Base-by-base conservation (phyloP, 106 monocot genomes). In the Dendrobium chrysotoxum region DNA sequence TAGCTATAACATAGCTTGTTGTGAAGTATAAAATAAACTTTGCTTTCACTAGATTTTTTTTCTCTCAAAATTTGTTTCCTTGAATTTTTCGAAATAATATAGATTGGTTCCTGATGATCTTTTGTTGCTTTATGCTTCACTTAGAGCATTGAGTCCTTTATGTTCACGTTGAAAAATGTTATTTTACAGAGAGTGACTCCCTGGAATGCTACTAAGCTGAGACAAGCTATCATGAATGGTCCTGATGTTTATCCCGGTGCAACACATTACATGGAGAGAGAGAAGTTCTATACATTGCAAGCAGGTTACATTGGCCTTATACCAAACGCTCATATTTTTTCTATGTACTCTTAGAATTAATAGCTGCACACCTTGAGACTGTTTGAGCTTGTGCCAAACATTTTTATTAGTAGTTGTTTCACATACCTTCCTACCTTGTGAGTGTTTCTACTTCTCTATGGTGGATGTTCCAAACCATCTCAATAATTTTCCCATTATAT, bases 171-270 rank as follows among this genome's bases (percentile, higher is more conserved):
- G 8, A 47, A 65, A 75, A 78, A 70, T 80, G 7, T 71, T 16
- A n/a, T 87, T 74, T n/a, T 84, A 61, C 91, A 99, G 99, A 91
- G 90, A 87, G 99, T 99, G 76, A 99, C 99, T 28, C 86, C 93
- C 16, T 95, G 95, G 95, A 99, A 95, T 91, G 84, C 84, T 23
- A 80, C 85, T 82, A 85, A 83, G 58, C 86, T 99, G 64, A 89
- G 91, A 76, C 79, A 81, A 68, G 81, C 89, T 82, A 81, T 99
- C 38, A 57, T 90, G 25, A 99, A 99, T 86, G 99, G 99, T 30
- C 74, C 90, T 50, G 87, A 91, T 57, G 75, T 84, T 84, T 89
- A 99, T 83, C 94, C 98, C 67, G 99, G 99, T 47, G 95, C 99
- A 35, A 86, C 95, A 55, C 89, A 93, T 82, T 99, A 82, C 78